phyloP scores from a whole-genome alignment of 192 early-diverging fungal genomes.

The Glomus cerebriforme region DNA sequence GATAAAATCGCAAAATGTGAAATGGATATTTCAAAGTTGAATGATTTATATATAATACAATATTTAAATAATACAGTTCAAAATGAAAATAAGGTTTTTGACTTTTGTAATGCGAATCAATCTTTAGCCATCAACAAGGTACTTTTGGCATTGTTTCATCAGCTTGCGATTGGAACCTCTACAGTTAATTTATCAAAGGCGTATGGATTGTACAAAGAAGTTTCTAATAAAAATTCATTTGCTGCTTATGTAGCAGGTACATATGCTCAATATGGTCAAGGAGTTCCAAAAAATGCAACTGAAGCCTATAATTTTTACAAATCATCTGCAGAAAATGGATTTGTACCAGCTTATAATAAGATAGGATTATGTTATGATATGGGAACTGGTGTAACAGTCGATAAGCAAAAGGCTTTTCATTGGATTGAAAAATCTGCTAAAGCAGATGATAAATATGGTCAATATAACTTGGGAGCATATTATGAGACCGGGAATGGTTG shows the following conservation, averaged over 20 bases:
- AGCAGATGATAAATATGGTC: constrained; percentile 74
- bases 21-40: background rate
- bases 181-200: background rate
- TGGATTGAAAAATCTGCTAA: constrained; percentile 71
- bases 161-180: background rate
- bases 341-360: constrained; percentile 56
- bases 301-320: constrained; percentile 65
- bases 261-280: constrained; percentile 63
- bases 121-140: background rate
- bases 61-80: background rate
- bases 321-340: constrained; percentile 54
- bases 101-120: background rate
- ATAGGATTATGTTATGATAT: constrained; percentile 63
- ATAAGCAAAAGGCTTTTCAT: constrained; percentile 50
- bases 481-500: constrained; percentile 78
- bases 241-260: background rate
- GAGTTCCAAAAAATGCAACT: constrained; percentile 60
- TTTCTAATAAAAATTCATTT: background rate
- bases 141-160: background rate
- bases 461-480: constrained; percentile 77
- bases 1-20: background rate
- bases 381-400: constrained; percentile 56
- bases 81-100: background rate
- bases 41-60: background rate
- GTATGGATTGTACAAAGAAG: background rate